Evolutionary conservation across 768 basidiomycete species (phyloP).

Genomic region (Suillus alpinus): DNA sequence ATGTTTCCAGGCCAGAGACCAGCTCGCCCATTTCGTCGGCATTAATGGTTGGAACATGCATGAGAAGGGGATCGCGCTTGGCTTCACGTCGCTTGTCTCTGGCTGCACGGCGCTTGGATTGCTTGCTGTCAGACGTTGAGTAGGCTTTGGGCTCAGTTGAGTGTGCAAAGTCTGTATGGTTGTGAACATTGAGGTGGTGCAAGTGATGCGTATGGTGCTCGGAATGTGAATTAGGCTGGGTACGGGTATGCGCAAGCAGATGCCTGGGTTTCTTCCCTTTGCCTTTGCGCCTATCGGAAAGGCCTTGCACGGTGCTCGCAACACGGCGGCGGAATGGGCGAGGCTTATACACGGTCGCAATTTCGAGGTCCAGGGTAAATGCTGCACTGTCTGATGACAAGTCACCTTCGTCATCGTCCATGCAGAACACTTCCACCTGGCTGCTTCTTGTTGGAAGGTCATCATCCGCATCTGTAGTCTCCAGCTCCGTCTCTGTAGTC

Average conservation of each 20-base stretch:
- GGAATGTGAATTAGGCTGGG: constrained; percentile 9
- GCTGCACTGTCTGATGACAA: constrained; percentile 28
- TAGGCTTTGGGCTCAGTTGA: background rate
- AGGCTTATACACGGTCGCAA: constrained; percentile 71
- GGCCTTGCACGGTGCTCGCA: constrained; percentile 21
- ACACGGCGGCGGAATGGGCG: constrained; percentile 54
- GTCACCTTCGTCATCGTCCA: constrained; percentile 44
- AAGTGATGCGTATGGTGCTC: background rate
- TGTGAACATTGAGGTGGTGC: constrained; percentile 2
- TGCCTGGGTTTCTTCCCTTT: constrained; percentile 33
- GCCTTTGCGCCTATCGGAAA: constrained; percentile 15
- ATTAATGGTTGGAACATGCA: constrained; percentile 13
- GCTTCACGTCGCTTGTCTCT: constrained; percentile 54
- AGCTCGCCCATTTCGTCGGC: constrained; percentile 17
- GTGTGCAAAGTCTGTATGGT: constrained; percentile 3
- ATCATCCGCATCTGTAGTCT: constrained; percentile 38
- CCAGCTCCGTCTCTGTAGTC: constrained; percentile 37
- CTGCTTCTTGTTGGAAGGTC: constrained; percentile 19
- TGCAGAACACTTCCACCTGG: constrained; percentile 37
- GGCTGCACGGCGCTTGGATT: constrained; percentile 40
- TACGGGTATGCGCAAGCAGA: constrained; percentile 18
- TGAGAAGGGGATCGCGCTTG: constrained; percentile 26
- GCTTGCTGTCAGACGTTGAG: constrained; percentile 13
- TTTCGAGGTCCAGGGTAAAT: constrained; percentile 58
- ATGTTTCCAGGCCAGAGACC: constrained; percentile 29